Conservation (phyloP, 2,329 filamentous ascomycete species). For the Diaporthe citri region DNA sequence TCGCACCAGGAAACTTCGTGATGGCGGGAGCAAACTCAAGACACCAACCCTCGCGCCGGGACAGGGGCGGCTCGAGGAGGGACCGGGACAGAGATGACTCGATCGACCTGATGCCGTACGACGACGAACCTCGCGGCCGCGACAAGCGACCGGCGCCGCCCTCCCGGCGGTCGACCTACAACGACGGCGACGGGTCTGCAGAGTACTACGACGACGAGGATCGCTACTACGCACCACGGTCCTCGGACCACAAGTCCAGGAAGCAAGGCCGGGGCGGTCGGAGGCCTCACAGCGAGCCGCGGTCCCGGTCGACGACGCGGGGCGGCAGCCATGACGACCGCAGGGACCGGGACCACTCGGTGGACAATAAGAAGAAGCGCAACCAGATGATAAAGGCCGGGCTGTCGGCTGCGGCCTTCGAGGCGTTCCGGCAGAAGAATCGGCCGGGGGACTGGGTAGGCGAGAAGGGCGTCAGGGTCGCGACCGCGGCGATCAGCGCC, state of each 20-base stretch:
- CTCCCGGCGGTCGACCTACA: conserved; percentile 27
- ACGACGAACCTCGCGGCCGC: conserved; percentile 24
- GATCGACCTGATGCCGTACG: conserved; percentile 6
- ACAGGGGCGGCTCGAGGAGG: conserved; percentile 6
- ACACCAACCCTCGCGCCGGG: conserved; percentile 23
- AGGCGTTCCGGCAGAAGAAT: conserved; percentile 45
- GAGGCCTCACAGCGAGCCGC: conserved; percentile 30
- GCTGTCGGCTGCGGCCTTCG: conserved; percentile 43
- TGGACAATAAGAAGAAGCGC: conserved; percentile 31
- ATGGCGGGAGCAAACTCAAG: conserved; percentile 21
- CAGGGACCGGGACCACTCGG: conserved; percentile 11
- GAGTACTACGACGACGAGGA: conserved; percentile 35
- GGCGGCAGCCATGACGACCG: background rate
- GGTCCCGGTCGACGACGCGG: conserved; percentile 8
- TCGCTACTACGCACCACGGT: conserved; percentile 10
- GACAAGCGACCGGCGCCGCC: background rate
- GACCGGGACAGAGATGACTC: conserved; percentile 29
- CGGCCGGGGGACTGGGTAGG: conserved; percentile 39
- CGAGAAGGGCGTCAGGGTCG: conserved; percentile 42
- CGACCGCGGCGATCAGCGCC: conserved; percentile 46
- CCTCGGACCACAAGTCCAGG: conserved; percentile 7
- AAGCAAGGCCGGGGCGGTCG: background rate
- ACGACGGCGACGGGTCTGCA: conserved; percentile 31
- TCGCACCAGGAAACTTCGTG: background rate
- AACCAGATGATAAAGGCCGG: conserved; percentile 45